Percentiles rank a stretch among this genome's conserved stretches.
Conservation (phyloP, 1,139 yeast genomes). For the Candida sanyaensis region DNA sequence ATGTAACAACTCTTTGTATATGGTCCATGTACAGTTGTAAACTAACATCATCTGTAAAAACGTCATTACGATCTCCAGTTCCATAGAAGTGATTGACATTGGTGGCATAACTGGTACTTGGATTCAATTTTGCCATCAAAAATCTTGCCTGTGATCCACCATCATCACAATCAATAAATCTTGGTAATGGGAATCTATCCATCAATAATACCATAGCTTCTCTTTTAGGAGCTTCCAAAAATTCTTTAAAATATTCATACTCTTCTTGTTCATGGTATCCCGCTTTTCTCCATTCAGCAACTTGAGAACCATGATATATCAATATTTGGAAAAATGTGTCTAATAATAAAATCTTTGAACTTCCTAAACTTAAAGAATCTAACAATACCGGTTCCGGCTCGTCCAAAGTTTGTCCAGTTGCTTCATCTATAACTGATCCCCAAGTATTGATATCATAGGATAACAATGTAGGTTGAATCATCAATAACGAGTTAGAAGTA, state of each 20-base stretch:
- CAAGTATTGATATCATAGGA: conserved; percentile 61
- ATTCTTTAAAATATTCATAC: conserved; percentile 81
- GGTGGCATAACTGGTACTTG: conserved; percentile 61
- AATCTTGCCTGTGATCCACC: conserved; percentile 95
- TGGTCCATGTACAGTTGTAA: conserved; percentile 69
- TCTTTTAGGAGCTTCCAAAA: conserved; percentile 84
- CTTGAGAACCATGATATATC: conserved; percentile 91
- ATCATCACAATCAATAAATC: conserved; percentile 92
- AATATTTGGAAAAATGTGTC: conserved; percentile 95
- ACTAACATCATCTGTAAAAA: conserved; percentile 71
- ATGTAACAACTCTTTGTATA: conserved; percentile 39
- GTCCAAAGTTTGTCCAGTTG: conserved; percentile 28
- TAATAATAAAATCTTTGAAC: conserved; percentile 59
- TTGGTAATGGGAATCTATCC: conserved; percentile 95
- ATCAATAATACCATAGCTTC: conserved; percentile 90
- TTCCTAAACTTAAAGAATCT: conserved; percentile 67
- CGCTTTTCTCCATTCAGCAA: conserved; percentile 95
- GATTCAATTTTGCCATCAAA: conserved; percentile 72
- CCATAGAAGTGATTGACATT: conserved; percentile 37
- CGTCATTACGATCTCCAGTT: conserved; percentile 33
- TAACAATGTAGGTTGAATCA: conserved; percentile 76
- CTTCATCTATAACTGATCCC: conserved; percentile 44
- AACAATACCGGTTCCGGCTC: conserved; percentile 64
- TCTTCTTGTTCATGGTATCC: conserved; percentile 93
- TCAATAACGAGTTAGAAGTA: conserved; percentile 61